phyloP scores from a whole-genome alignment of 495 filamentous ascomycete species.

The Aspergillus hancockii region DNA sequence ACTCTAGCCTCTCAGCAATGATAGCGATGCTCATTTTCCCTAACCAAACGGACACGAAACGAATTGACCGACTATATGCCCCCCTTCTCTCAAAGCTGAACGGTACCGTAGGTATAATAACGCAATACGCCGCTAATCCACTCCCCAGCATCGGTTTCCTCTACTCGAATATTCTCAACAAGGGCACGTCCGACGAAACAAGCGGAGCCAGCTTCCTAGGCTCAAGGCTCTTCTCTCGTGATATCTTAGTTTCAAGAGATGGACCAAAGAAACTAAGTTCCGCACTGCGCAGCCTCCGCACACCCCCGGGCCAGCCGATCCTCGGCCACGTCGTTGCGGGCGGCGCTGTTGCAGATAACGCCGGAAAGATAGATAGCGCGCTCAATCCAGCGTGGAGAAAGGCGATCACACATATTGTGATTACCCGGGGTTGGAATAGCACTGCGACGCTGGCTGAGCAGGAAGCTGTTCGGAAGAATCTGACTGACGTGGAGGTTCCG shows the following conservation, averaged over 20 bases:
- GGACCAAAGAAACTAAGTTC: constrained; percentile 27
- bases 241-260: constrained; percentile 26
- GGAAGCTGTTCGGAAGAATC: constrained; percentile 34
- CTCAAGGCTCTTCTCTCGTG: constrained; percentile 34
- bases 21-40: constrained; percentile 25
- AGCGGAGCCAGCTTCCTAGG: constrained; percentile 19
- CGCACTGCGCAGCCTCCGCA: constrained; percentile 21
- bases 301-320: constrained; percentile 14
- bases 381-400: constrained; percentile 43
- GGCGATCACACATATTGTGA: constrained; percentile 28
- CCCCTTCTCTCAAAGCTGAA: constrained; percentile 22
- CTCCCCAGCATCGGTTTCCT: constrained; percentile 26
- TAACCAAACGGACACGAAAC: constrained; percentile 22
- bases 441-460: constrained; percentile 27
- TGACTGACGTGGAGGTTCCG: constrained; percentile 40
- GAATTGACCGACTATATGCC: constrained; percentile 19
- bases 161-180: constrained; percentile 18
- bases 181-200: constrained; percentile 23
- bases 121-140: constrained; percentile 12
- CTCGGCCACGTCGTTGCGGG: constrained; percentile 35
- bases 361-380: constrained; percentile 29
- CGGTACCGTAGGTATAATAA: constrained; percentile 16
- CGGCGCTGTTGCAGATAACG: constrained; percentile 30
- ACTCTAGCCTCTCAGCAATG: constrained; percentile 18
- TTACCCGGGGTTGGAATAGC: constrained; percentile 17